Percentiles rank a stretch among this genome's conserved stretches.
Evolutionary conservation across 305 asterid species (phyloP).

Genomic region (Fraxinus dipetala): DNA sequence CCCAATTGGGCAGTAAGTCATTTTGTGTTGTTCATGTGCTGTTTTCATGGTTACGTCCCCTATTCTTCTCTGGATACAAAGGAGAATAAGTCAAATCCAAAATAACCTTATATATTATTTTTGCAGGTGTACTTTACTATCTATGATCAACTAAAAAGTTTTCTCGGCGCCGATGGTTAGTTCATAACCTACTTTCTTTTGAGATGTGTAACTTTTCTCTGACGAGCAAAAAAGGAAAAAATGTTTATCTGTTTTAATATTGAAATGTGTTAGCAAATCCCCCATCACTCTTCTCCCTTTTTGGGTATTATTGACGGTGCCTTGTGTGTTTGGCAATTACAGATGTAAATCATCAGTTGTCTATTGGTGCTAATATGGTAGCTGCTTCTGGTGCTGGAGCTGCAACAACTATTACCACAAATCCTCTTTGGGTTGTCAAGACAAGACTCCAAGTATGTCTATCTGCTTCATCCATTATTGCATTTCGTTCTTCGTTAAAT

Average conservation of each 20-base stretch:
- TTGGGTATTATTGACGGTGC: neutral
- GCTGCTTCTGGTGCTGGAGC: slow-evolving; percentile 35
- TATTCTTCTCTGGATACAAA: neutral
- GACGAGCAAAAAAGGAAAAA: neutral
- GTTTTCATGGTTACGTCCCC: neutral
- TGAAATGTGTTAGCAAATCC: neutral
- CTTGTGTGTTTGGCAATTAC: slow-evolving; percentile 10
- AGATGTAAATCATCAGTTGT: slow-evolving; percentile 68
- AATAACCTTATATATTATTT: neutral
- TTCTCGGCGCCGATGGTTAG: neutral
- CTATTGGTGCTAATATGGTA: slow-evolving; percentile 76
- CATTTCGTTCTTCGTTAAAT: neutral
- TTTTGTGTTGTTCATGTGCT: neutral
- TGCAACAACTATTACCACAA: slow-evolving; percentile 78
- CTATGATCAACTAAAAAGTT: neutral
- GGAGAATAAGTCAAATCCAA: neutral
- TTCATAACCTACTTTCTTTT: no score
- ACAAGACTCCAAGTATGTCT: slow-evolving; percentile 73
- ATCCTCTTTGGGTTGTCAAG: slow-evolving; percentile 97
- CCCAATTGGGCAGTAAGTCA: neutral
- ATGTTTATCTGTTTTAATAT: neutral
- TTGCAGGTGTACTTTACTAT: neutral
- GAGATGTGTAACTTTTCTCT: neutral
- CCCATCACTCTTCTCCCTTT: neutral
- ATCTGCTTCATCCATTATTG: neutral